Conservation (phyloP, 345 rosid species). For the Gynandropsis gynandra region DNA sequence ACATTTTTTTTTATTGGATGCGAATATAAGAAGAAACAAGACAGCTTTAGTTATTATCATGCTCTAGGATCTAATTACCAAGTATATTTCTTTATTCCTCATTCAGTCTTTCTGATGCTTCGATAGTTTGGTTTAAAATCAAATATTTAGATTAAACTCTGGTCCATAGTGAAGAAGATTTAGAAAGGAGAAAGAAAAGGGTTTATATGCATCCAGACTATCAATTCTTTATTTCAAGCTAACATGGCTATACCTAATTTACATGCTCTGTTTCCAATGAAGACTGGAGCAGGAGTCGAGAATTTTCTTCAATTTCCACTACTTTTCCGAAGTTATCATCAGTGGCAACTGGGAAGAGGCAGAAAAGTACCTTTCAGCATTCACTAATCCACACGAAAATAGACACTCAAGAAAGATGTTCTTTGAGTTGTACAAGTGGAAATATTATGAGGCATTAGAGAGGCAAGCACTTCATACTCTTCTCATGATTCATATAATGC, state of each 20-base stretch:
- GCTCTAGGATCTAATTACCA: no score
- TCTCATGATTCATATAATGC: neutral
- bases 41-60: no score
- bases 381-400: conserved; percentile 25
- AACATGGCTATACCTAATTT: neutral
- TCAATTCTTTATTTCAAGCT: neutral
- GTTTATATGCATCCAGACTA: neutral
- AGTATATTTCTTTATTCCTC: no score
- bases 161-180: neutral
- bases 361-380: conserved; percentile 33
- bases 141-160: neutral
- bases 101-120: no score
- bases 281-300: conserved; percentile 36
- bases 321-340: conserved; percentile 19
- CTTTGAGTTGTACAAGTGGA: conserved; percentile 23
- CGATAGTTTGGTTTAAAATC: no score
- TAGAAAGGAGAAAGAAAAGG: neutral
- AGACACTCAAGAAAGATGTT: conserved; percentile 28
- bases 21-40: no score
- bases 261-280: conserved; percentile 5
- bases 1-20: no score
- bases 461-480: conserved; percentile 14
- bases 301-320: conserved; percentile 25
- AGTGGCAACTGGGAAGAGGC: conserved; percentile 30
- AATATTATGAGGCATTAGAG: conserved; percentile 19